These are phyloP conservation scores for Sporothrix variecibatus DNA, from an alignment of 2,329 filamentous ascomycete genomes.

Conservation along the genomic window DNA sequence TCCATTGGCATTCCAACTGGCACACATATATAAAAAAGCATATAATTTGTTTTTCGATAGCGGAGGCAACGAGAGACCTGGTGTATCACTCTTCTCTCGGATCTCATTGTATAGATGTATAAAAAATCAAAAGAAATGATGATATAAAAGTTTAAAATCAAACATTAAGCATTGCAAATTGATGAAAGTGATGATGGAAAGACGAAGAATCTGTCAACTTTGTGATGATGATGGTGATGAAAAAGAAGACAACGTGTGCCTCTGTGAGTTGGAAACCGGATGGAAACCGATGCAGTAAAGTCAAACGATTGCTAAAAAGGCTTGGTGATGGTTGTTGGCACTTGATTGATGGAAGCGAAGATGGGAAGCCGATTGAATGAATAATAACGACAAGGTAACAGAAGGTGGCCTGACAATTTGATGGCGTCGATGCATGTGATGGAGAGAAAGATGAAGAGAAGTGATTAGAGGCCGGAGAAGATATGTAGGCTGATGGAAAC, in stretches of 20 bases:
- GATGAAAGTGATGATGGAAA: too few species aligned
- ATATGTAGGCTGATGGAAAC: background rate
- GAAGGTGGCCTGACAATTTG: background rate
- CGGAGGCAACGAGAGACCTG: background rate
- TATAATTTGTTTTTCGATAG: background rate
- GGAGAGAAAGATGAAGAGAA: background rate
- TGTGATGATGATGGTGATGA: background rate
- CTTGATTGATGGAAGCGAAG: background rate
- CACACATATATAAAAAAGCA: constrained; percentile 10
- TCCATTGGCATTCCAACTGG: constrained; percentile 1
- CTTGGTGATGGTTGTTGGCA: background rate
- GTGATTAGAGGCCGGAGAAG: background rate
- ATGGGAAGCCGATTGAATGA: background rate
- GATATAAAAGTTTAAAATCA: background rate
- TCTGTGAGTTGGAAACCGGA: background rate
- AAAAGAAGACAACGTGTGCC: background rate
- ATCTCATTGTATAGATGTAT: constrained; percentile 18
- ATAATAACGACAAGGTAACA: background rate
- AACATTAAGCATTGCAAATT: too few species aligned
- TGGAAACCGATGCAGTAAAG: background rate
- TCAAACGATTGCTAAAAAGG: background rate
- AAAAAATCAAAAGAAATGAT: background rate
- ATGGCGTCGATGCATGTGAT: background rate
- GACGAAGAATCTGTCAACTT: background rate
- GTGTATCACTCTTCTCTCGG: background rate